Base-by-base conservation (phyloP, 164 flowering plant genomes). In the Umbellularia californica region DNA sequence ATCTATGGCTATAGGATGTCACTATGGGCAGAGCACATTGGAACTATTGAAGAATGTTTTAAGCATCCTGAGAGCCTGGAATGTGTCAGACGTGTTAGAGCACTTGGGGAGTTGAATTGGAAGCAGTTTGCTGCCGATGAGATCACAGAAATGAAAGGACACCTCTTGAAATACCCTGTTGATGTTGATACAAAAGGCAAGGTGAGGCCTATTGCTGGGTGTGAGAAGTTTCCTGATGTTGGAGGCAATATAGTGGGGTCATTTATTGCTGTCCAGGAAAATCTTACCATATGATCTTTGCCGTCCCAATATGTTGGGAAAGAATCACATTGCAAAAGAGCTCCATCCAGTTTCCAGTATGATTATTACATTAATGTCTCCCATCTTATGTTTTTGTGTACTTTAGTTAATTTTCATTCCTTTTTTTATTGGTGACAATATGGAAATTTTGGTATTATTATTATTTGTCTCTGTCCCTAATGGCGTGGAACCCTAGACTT, bases 1-100 rank as follows among this genome's bases (percentile, higher is more conserved):
- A 85, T 95, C 28, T 80, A 92, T 78, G 99, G 99, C 72, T 95
- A 93, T 71, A 88, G 99, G 73, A 93, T 93, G 97, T 95, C 99
- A 22, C 85, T 95, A 50, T 95, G 99, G 99, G 97, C 97, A 17
- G 99, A 95, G 87, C 99, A 95, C 76, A 83, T 77, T 1, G 99
- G 98, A 76, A 30, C 70, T 5, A 25, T 87, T 10, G 97, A 92
- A 63, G 90, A 91, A 13, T 87, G 91, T 78, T 95, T 90, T 73
- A 76, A 77, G 2, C 77, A 79, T 70, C 97, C 99, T 0, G 95
- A 92, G 81, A 84, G 86, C 70, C 55, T 95, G 1, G 98, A 93
- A 64, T 93, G 99, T 73, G 95, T 95, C 22, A 83, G 88, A 71
- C 78, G 85, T 68, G 84, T 95, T 3, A 87, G 87, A 72, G 52